Conservation (phyloP, 176 grass and related monocot species). For the Oryza coarctata region DNA sequence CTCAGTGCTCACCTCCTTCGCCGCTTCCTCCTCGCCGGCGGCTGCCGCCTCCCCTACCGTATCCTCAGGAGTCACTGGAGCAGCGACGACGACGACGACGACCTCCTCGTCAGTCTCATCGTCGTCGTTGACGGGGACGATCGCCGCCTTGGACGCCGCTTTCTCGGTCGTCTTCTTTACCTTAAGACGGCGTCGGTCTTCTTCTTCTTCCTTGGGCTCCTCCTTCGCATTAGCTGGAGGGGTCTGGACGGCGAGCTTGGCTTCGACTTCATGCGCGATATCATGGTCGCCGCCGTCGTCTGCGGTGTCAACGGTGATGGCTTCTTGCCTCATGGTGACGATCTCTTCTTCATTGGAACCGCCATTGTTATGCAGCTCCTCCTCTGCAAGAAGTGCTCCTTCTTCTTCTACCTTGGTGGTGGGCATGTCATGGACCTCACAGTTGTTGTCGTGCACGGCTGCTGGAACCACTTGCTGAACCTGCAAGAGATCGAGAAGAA, state of each 20-base stretch:
- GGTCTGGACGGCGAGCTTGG: conserved; percentile 14
- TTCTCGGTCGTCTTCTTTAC: conserved; percentile 10
- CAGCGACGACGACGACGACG: not conserved
- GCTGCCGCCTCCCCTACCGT: too few species aligned
- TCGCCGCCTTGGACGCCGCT: not conserved
- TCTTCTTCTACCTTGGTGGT: not conserved
- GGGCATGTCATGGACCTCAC: not conserved
- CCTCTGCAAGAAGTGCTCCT: not conserved
- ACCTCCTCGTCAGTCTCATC: not conserved
- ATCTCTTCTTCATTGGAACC: not conserved
- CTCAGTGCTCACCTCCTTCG: not conserved
- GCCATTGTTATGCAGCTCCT: not conserved
- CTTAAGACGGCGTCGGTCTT: not conserved
- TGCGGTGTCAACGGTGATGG: not conserved
- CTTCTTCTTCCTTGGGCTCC: not conserved
- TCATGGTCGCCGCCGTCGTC: not conserved
- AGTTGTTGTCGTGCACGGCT: not conserved
- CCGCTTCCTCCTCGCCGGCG: not conserved
- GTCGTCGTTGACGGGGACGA: conserved; percentile 27
- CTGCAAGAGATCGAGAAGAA: not conserved
- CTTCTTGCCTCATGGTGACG: not conserved
- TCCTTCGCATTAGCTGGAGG: not conserved
- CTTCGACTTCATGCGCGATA: conserved; percentile 1
- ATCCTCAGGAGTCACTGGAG: not conserved
- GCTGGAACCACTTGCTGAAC: conserved; percentile 2